Evolutionary conservation across 2,329 filamentous ascomycete genomes (phyloP), one percentile per base, ranked within the genome.

Genomic region (Trichoderma breve): DNA sequence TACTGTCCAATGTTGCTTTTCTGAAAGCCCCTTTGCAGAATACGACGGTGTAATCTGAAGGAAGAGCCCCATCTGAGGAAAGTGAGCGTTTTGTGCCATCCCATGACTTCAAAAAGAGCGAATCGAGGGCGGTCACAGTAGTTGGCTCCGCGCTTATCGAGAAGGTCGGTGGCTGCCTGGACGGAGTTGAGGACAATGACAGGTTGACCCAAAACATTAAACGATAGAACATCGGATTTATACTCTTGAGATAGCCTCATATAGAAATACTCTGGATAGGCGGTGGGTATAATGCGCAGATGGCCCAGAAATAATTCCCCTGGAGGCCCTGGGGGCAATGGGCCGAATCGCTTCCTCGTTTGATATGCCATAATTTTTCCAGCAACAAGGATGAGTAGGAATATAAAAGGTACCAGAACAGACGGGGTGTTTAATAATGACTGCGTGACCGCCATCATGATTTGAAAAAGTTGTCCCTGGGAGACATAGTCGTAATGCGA

Each of bases 61-160:
- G 76, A 76, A n/a, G 81, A 77, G 0, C 83, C 83, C 79, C 81
- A 84, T 70, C 77, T 79, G 1, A 85, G 76, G 72, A 86, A 86
- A 11, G 84, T 84, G 32, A 86, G 77, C 0, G 84, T 85, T 53
- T 81, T 81, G 24, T 80, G 78, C 84, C 84, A 86, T 26, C 84
- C 84, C 82, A 84, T 84, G 36, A 81, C 77, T 64, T 83, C 79
- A 62, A 82, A 82, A 3, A 83, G 74, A 2, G 82, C 80, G 73
- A 86, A 86, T n/a, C 82, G 80, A 9, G 84, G 84, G 2, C 84
- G 75, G 73, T 84, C 82, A 36, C 78, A 79, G 73, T 84, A 86
- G 72, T 84, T 86, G 72, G 79, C 79, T 1, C 84, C 84, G 21
- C 82, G 77, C 69, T 82, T 84, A 70, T 85, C 83, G 6, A 86